phyloP scores from a whole-genome alignment of 2,329 filamentous ascomycete genomes.

The Bipolaris gigantea region DNA sequence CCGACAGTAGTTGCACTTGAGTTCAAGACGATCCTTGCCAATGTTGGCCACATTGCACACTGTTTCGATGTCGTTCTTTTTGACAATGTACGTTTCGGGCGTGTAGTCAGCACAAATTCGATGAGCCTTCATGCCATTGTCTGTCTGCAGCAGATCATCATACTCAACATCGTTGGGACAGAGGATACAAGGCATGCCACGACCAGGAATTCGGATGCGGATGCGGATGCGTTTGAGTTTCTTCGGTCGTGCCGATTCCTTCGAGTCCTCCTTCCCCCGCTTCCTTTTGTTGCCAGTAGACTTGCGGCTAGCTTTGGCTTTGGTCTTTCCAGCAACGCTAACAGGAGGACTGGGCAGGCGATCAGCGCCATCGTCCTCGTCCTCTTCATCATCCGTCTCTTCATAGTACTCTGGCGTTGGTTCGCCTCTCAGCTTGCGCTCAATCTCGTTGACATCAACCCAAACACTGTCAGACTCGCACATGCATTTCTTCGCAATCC shows the following conservation, averaged over 20 bases:
- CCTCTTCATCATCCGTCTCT: slow-evolving; percentile 71
- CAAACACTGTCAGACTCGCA: slow-evolving; percentile 98
- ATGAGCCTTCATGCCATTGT: slow-evolving; percentile 85
- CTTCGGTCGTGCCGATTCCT: slow-evolving; percentile 58
- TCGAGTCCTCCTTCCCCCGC: slow-evolving; percentile 48
- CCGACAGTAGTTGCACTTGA: slow-evolving; percentile 93
- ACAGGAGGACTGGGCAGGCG: slow-evolving; percentile 77
- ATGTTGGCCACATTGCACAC: slow-evolving; percentile 80
- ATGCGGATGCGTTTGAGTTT: slow-evolving; percentile 75
- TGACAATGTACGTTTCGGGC: slow-evolving; percentile 85
- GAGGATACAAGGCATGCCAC: slow-evolving; percentile 82
- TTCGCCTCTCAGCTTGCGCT: slow-evolving; percentile 89
- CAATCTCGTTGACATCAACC: slow-evolving; percentile 95
- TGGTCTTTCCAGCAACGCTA: slow-evolving; percentile 70
- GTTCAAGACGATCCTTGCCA: slow-evolving; percentile 80
- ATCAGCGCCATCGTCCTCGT: slow-evolving; percentile 58
- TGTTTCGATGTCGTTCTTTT: slow-evolving; percentile 65
- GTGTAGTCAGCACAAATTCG: slow-evolving; percentile 87
- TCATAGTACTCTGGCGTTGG: slow-evolving; percentile 77
- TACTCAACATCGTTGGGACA: slow-evolving; percentile 88
- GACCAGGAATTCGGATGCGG: slow-evolving; percentile 68
- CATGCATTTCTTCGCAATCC: slow-evolving; percentile 94
- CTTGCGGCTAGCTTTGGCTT: slow-evolving; percentile 70
- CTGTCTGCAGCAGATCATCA: slow-evolving; percentile 80
- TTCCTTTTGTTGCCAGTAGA: slow-evolving; percentile 63